Base-by-base conservation (phyloP, 768 basidiomycete genomes). In the Podaxis sp. region DNA sequence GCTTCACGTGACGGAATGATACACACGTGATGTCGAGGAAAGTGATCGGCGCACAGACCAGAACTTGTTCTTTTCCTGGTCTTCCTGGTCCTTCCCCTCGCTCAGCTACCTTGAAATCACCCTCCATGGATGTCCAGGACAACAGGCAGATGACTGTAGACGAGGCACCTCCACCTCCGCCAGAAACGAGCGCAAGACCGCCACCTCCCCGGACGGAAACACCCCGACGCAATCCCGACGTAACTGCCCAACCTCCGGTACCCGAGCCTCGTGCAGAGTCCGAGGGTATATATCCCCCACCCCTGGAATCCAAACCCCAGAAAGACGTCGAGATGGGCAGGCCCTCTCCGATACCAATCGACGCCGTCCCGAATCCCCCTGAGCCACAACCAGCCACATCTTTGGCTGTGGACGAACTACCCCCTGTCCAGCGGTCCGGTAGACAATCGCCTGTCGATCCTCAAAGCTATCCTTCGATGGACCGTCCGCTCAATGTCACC, bases 401-500 rank as follows among this genome's bases (percentile, higher is more conserved):
- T 4, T 66, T 68, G 67, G 42, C 52, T 26, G 64, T 67, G 46
- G 69, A 70, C 61, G 69, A 68, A 48, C 56, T 33, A 24, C 42
- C 68, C 30, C 55, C 63, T 44, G 59, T 68, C 13, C 68, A 67
- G 24, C 67, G 66, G 59, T 72, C 71, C 24, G 57, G 66, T 28
- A 70, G 65, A 59, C 57, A 63, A 48, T 71, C 70, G 28, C 73
- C 71, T 15, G 64, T 70, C 30, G 77, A 77, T 57, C 60, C 74
- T n/a, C 73, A 75, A 36, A 68, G 51, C 51, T 70, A 75, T 52
- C 55, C 72, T 4, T 70, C 76, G 2, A 52, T 71, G 11, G 79
- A 80, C 55, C 82, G 93, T n/a, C 92, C 91, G 54, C 79, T 96
- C 71, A 95, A 96, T 71, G 95, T 96, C 65, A 88, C 90, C n/a